Evolutionary conservation across 1,284 basidiomycete genomes (phyloP).

Genomic region (Thelephora terrestris): DNA sequence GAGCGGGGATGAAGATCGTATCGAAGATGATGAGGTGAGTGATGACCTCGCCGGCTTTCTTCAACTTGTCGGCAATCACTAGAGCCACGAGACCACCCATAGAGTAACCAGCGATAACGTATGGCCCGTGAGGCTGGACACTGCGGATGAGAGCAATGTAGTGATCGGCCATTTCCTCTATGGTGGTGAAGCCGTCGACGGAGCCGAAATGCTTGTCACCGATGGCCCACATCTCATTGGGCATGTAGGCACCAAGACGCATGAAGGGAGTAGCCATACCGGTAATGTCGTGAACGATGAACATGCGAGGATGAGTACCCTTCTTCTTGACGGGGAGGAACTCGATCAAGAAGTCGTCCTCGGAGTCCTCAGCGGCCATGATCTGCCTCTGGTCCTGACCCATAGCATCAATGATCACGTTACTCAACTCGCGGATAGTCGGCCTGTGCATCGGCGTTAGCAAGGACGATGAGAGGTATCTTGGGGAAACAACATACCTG

Average conservation of each 20-base stretch:
- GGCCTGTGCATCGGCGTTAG: conserved; percentile 11
- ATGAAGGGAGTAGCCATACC: conserved; percentile 23
- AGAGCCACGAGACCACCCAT: conserved; percentile 20
- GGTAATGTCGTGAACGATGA: conserved; percentile 22
- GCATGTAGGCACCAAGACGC: conserved; percentile 23
- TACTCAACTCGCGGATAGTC: conserved; percentile 16
- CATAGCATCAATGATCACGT: conserved; percentile 20
- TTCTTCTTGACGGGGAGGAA: conserved; percentile 23
- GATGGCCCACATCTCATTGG: conserved; percentile 23
- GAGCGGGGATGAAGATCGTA: conserved; percentile 19
- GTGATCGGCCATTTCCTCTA: conserved; percentile 21
- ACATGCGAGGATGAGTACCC: conserved; percentile 17
- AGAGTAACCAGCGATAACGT: conserved; percentile 18
- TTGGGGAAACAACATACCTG: conserved; percentile 12
- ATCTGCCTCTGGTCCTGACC: conserved; percentile 18
- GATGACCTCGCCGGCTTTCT: conserved; percentile 15
- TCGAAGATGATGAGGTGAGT: conserved; percentile 19
- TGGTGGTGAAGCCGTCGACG: conserved; percentile 16
- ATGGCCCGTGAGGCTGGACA: conserved; percentile 19
- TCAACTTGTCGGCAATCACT: conserved; percentile 18
- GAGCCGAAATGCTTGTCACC: conserved; percentile 22
- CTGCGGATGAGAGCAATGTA: conserved; percentile 19
- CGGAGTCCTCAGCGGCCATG: conserved; percentile 9
- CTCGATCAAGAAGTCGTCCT: conserved; percentile 13
- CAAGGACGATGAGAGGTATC: neutral